A percentile compares a stretch with the other conserved stretches of the same genome.
Evolutionary conservation across 2,329 filamentous ascomycete genomes (phyloP).

Genomic region (Esteya vermicola): DNA sequence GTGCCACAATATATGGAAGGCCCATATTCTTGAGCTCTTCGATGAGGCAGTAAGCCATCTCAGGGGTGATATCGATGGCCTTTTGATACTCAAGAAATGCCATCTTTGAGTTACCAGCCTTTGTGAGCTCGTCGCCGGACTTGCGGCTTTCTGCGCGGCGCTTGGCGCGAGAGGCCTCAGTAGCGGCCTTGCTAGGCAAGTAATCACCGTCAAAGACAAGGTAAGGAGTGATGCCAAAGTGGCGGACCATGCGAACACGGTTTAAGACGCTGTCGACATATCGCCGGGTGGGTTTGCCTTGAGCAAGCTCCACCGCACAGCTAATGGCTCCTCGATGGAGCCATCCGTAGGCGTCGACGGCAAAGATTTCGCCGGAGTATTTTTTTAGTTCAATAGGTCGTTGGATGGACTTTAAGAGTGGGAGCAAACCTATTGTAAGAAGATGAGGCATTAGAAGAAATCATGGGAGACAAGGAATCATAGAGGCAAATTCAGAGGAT

Average conservation of each 20-base stretch:
- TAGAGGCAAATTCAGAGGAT: no score
- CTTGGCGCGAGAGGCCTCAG: slow-evolving; percentile 64
- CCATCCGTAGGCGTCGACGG: slow-evolving; percentile 97
- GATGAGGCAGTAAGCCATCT: slow-evolving; percentile 87
- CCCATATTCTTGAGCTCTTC: slow-evolving; percentile 73
- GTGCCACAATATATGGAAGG: slow-evolving; percentile 82
- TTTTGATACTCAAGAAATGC: slow-evolving; percentile 86
- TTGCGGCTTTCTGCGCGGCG: slow-evolving; percentile 64
- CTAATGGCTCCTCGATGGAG: slow-evolving; percentile 83
- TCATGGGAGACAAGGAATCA: no score
- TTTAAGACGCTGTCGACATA: slow-evolving; percentile 84
- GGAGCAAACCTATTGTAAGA: slow-evolving; percentile 54
- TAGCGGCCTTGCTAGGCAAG: slow-evolving; percentile 82
- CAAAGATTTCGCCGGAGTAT: slow-evolving; percentile 74
- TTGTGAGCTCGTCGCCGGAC: slow-evolving; percentile 63
- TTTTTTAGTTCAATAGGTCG: slow-evolving; percentile 76
- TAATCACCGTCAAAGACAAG: slow-evolving; percentile 93
- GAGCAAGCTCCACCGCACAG: slow-evolving; percentile 80
- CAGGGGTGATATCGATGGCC: slow-evolving; percentile 85
- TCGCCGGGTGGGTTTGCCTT: slow-evolving; percentile 75
- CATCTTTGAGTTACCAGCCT: slow-evolving; percentile 65
- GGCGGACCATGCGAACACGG: slow-evolving; percentile 82
- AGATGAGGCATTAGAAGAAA: not conserved
- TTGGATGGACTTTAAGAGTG: slow-evolving; percentile 91
- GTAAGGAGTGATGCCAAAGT: slow-evolving; percentile 90